A percentile compares a stretch with the other conserved stretches of the same genome.
Evolutionary conservation across 2,329 filamentous ascomycete genomes (phyloP).

Genomic region (Sporothrix variecibatus): DNA sequence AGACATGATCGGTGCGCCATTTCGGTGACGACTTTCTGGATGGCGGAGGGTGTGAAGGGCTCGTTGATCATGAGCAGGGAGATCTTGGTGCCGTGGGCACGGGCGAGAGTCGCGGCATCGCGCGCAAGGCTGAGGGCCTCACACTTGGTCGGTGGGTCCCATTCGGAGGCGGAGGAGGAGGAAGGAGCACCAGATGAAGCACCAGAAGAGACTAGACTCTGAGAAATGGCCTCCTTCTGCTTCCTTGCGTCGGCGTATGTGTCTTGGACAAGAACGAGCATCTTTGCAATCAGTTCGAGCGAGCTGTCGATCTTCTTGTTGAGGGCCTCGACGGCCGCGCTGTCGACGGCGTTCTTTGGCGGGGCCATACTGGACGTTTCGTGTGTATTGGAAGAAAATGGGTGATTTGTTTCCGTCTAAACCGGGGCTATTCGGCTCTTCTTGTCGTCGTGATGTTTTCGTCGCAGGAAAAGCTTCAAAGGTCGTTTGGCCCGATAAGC

Average conservation of each 20-base stretch:
- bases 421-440: neutral
- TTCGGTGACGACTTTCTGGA: constrained; percentile 69
- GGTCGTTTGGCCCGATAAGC: constrained; percentile 23
- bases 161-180: neutral
- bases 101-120: constrained; percentile 71
- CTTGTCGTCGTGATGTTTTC: neutral
- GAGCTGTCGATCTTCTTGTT: constrained; percentile 44
- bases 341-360: constrained; percentile 29
- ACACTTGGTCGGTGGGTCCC: constrained; percentile 36
- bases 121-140: constrained; percentile 68
- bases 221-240: neutral
- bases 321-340: constrained; percentile 40
- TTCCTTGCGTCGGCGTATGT: constrained; percentile 38
- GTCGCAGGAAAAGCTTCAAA: neutral
- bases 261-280: constrained; percentile 41
- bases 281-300: constrained; percentile 43
- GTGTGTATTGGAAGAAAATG: neutral
- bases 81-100: constrained; percentile 82
- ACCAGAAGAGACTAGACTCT: no score
- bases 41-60: constrained; percentile 79
- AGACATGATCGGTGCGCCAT: constrained; percentile 70
- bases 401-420: neutral
- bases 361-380: constrained; percentile 20
- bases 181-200: neutral
- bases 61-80: constrained; percentile 83